phyloP scores from a whole-genome alignment of 805 yeast genomes.

The Candida wancherniae region DNA sequence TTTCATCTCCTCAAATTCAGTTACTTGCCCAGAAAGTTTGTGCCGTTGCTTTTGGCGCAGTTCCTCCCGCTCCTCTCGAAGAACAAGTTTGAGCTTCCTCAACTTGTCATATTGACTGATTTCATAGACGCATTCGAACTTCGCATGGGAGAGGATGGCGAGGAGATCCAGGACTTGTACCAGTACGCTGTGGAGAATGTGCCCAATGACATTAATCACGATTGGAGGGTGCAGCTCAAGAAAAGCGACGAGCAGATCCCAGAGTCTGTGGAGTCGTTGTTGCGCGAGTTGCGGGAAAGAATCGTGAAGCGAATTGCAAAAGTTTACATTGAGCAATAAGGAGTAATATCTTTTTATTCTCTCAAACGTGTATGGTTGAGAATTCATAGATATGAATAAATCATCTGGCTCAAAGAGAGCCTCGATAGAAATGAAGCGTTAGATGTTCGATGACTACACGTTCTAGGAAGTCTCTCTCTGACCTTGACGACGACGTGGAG shows the following conservation, averaged over 20 bases:
- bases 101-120: slow-evolving; percentile 24
- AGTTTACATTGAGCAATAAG: slow-evolving; percentile 25
- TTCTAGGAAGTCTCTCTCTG: too few species aligned
- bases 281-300: slow-evolving; percentile 26
- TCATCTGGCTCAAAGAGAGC: slow-evolving; percentile 10
- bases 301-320: slow-evolving; percentile 31
- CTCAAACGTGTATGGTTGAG: slow-evolving; percentile 9
- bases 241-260: slow-evolving; percentile 21
- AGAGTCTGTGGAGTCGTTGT: slow-evolving; percentile 20
- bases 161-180: slow-evolving; percentile 30
- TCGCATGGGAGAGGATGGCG: slow-evolving; percentile 20
- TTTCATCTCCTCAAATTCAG: slow-evolving; percentile 43
- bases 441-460: too few species aligned
- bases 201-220: slow-evolving; percentile 21
- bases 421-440: slow-evolving; percentile 13
- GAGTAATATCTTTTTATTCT: slow-evolving; percentile 3
- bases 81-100: slow-evolving; percentile 19
- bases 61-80: slow-evolving; percentile 36
- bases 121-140: slow-evolving; percentile 34
- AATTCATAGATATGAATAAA: slow-evolving; percentile 5
- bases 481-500: too few species aligned
- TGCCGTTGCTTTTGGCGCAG: slow-evolving; percentile 47
- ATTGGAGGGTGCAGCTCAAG: slow-evolving; percentile 32
- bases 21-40: slow-evolving; percentile 44
- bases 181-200: slow-evolving; percentile 22